A percentile compares a stretch with the other conserved stretches of the same genome.
Evolutionary conservation across 2,329 filamentous ascomycete genomes (phyloP).

Genomic region (Colletotrichum tabaci): DNA sequence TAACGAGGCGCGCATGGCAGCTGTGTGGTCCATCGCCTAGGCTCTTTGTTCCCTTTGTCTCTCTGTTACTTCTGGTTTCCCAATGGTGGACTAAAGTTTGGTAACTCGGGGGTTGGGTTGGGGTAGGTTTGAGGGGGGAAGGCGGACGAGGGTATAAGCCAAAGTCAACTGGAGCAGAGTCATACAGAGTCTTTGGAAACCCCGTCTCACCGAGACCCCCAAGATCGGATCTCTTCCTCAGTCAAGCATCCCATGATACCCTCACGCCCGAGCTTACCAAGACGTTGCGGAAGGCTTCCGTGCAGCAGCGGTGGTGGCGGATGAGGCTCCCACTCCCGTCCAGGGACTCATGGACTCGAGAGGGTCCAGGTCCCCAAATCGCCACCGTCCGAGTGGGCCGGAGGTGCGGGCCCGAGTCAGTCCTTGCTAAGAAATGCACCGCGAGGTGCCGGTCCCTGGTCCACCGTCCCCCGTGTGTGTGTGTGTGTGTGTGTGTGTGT

Average conservation of each 20-base stretch:
- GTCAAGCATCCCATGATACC: not conserved
- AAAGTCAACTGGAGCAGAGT: not conserved
- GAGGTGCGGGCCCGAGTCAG: conserved; percentile 36
- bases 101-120: not conserved
- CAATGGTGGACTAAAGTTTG: not conserved
- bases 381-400: conserved; percentile 38
- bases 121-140: not conserved
- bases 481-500: not conserved
- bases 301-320: not conserved
- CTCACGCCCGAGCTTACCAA: not conserved
- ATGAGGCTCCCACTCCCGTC: conserved; percentile 30
- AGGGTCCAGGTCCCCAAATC: conserved; percentile 30
- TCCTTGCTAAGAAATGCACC: not conserved
- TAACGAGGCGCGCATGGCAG: conserved; percentile 27
- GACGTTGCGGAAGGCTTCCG: conserved; percentile 30
- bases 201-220: no score
- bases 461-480: conserved; percentile 2
- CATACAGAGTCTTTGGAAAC: not conserved
- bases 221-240: no score
- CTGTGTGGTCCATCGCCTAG: not conserved
- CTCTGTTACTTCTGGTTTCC: not conserved
- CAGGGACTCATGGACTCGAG: not conserved
- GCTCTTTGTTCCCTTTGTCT: not conserved
- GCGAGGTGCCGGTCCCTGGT: not conserved
- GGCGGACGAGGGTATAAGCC: not conserved